Evolutionary conservation across 148 eudicot genomes (phyloP).

Genomic region (Polygonum maritimum): DNA sequence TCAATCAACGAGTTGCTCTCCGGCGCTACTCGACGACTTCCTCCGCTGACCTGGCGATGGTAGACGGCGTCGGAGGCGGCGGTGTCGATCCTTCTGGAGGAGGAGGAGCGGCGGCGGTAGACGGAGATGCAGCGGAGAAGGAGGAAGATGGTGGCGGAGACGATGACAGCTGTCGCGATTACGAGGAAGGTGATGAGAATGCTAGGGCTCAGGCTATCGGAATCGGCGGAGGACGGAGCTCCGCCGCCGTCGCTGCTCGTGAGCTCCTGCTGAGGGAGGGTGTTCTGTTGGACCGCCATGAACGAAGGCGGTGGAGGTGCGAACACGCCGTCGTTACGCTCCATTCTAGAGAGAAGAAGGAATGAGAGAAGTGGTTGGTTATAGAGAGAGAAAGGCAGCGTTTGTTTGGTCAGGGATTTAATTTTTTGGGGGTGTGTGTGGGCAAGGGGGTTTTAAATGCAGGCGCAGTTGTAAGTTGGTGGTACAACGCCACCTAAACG

Average conservation of each 20-base stretch:
- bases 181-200: constrained; percentile 33
- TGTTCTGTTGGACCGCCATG: constrained; percentile 6
- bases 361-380: neutral
- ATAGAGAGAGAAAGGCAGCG: constrained; percentile 6
- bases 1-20: constrained; percentile 14
- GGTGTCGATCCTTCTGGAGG: constrained; percentile 8
- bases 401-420: constrained; percentile 1
- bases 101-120: constrained; percentile 27
- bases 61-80: neutral
- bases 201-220: constrained; percentile 7
- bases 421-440: neutral
- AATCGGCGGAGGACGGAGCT: neutral
- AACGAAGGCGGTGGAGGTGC: constrained; percentile 10
- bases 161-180: constrained; percentile 46
- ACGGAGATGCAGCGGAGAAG: constrained; percentile 33
- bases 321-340: neutral
- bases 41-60: neutral
- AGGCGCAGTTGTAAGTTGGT: constrained; percentile 8
- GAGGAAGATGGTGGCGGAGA: constrained; percentile 61
- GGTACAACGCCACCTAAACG: constrained; percentile 11
- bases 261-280: constrained; percentile 3
- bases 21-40: neutral
- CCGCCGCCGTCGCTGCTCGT: neutral
- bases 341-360: neutral
- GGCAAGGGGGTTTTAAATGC: neutral